Percentiles rank a stretch among this genome's conserved stretches.
Conservation (phyloP, 2,329 filamentous ascomycete species). For the Pestalotiopsis sp. region DNA sequence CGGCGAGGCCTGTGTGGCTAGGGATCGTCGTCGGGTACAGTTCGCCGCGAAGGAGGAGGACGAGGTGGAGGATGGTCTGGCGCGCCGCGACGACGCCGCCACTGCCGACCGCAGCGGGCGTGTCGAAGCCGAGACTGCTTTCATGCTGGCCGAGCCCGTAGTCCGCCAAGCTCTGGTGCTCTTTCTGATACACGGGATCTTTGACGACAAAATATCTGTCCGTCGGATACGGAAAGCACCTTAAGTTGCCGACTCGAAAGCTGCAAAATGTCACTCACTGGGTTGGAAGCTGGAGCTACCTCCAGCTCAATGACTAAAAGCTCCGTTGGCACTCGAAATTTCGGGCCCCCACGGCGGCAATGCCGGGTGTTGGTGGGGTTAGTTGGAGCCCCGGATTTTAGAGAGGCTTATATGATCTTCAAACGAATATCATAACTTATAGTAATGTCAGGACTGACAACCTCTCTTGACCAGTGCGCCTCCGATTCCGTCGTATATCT, state of each 20-base stretch:
- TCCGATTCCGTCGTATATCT: no score
- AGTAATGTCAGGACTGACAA: no score
- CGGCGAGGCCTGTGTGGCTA: constrained; percentile 14
- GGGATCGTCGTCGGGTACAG: neutral
- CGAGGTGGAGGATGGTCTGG: neutral
- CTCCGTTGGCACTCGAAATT: neutral
- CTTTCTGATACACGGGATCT: neutral
- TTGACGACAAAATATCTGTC: neutral
- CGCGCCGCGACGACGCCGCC: neutral
- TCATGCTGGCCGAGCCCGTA: constrained; percentile 1
- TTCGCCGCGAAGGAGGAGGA: neutral
- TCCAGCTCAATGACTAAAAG: neutral
- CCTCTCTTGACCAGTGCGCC: no score
- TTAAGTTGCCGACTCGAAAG: no score
- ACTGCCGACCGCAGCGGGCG: neutral
- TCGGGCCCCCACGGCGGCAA: neutral
- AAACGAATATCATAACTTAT: no score
- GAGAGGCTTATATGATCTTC: neutral
- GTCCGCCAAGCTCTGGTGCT: neutral
- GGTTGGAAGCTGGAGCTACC: neutral
- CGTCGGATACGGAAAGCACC: no score
- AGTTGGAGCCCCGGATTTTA: neutral
- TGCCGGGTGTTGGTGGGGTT: neutral
- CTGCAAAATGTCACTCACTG: no score
- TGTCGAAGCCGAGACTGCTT: neutral